Percentiles rank a stretch among this genome's conserved stretches.
Evolutionary conservation across 1,284 basidiomycete genomes (phyloP).

Genomic region (Rhodotorula sp.): DNA sequence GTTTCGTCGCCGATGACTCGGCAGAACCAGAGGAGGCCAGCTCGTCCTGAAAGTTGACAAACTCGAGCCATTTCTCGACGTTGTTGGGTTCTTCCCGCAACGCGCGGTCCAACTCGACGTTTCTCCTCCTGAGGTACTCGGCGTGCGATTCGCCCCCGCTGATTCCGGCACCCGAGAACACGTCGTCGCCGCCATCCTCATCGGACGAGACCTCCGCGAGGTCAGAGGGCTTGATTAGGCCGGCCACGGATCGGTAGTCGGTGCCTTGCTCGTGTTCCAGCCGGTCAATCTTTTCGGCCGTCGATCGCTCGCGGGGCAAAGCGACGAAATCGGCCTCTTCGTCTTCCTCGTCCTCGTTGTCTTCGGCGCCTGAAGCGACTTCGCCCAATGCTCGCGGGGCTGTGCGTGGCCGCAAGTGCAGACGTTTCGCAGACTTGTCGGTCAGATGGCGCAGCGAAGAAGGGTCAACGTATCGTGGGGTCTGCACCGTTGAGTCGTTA

Average conservation of each 20-base stretch:
- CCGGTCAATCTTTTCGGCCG: constrained; percentile 23
- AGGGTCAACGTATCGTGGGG: constrained; percentile 32
- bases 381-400: constrained; percentile 24
- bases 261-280: constrained; percentile 44
- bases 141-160: constrained; percentile 47
- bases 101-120: constrained; percentile 61
- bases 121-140: constrained; percentile 60
- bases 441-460: constrained; percentile 26
- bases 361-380: neutral
- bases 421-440: constrained; percentile 27
- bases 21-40: constrained; percentile 27
- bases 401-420: constrained; percentile 16
- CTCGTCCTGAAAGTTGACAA: constrained; percentile 54
- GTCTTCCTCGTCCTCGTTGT: neutral
- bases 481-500: constrained; percentile 8
- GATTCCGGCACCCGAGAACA: constrained; percentile 33
- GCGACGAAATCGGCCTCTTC: constrained; percentile 20
- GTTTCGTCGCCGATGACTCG: constrained; percentile 55
- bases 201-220: constrained; percentile 15
- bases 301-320: constrained; percentile 8
- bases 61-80: constrained; percentile 62
- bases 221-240: constrained; percentile 35
- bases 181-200: constrained; percentile 27
- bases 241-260: constrained; percentile 44
- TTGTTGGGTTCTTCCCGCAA: constrained; percentile 59